Base-by-base conservation (phyloP, 495 filamentous ascomycete species). In the Ascobolus immersus region DNA sequence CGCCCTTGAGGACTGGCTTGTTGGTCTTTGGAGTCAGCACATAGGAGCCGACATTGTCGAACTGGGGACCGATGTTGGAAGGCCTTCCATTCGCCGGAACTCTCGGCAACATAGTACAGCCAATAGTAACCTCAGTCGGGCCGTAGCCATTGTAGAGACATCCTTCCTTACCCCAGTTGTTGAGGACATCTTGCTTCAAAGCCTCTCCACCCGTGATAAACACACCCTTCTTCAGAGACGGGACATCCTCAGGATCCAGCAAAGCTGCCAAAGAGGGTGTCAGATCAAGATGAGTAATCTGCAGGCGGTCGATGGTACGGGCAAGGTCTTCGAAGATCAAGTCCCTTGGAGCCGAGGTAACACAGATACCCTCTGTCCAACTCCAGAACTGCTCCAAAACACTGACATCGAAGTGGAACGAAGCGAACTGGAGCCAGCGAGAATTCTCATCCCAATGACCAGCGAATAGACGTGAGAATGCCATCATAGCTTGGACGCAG, bases 111-210 rank as follows among this genome's bases (percentile, higher is more conserved):
- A 80, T 79, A 0, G 73, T 77, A 27, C 73, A 71, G 3, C 82
- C 82, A 42, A 93, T 92, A 0, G 82, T 90, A 0, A 73, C 69
- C 48, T 93, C 82, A 0, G 81, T 92, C 1, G 82, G 82, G 4
- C 82, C 82, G 34, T 76, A 76, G 14, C 69, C 71, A 41, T 80
- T 80, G 50, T 75, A 72, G n/a, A 80, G 71, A 14, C 66, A 65
- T 7, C 44, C 52, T 7, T 54, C 51, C 3, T 58, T 54, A 3
- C 74, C 74, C 74, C 74, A 80, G 3, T 49, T 58, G 34, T 75
- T 65, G 6, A 80, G 51, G 29, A 77, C 76, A 35, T 78, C 73
- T 42, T 76, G 69, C 35, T 65, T 72, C 8, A 80, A 51, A 14
- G 64, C 57, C 45, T 80, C 74, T 3, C 74, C 74, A 11, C 74